Conservation (phyloP, 306 rosid species). For the Acacia acuminata region DNA sequence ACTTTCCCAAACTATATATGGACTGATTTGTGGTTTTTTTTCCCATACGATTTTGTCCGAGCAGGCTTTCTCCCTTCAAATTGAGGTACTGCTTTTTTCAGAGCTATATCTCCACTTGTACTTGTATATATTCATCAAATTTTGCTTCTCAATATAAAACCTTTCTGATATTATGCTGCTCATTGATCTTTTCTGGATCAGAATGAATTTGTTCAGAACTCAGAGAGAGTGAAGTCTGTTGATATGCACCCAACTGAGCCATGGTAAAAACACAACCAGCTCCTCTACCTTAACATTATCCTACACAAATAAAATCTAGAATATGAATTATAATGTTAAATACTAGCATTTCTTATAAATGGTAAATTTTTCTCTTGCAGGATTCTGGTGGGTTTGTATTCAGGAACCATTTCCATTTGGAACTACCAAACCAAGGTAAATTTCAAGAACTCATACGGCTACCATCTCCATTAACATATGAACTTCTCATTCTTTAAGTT, state of each 20-base stretch:
- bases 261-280: conserved; percentile 46
- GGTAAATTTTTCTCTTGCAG: conserved; percentile 39
- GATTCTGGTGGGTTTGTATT: conserved; percentile 66
- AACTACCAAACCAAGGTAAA: conserved; percentile 61
- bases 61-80: conserved; percentile 45
- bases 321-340: background rate
- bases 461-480: background rate
- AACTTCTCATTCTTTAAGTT: background rate
- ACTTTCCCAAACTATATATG: background rate
- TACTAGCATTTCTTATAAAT: background rate
- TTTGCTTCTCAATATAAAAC: background rate
- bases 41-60: conserved; percentile 20
- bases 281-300: background rate
- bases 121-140: background rate
- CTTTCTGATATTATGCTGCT: background rate
- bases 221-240: conserved; percentile 69
- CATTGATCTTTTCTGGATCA: conserved; percentile 32
- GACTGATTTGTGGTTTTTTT: conserved; percentile 27
- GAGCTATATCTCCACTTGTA: background rate
- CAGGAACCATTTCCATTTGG: conserved; percentile 67
- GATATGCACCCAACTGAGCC: conserved; percentile 75
- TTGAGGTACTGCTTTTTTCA: conserved; percentile 47
- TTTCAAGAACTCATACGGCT: too few species aligned
- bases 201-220: conserved; percentile 56
- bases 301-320: background rate